phyloP scores from a whole-genome alignment of 2,329 filamentous ascomycete genomes.

The Pseudogymnoascus verrucosus region DNA sequence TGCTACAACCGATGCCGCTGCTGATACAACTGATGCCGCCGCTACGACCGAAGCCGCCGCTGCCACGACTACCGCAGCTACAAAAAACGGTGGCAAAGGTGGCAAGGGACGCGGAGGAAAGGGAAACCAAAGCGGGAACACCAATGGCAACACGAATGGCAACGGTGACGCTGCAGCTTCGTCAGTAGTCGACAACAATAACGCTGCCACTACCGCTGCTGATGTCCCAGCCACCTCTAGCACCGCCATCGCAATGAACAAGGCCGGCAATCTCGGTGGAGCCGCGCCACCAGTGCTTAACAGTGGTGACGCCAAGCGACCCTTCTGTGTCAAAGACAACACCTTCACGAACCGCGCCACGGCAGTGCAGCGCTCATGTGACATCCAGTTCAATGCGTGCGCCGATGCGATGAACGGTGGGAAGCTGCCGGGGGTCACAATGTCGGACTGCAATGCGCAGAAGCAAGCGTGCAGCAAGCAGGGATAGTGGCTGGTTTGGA shows the following conservation, averaged over 20 bases:
- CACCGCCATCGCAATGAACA: background rate
- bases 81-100: background rate
- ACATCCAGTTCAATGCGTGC: conserved; percentile 56
- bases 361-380: conserved; percentile 51
- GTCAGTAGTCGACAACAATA: background rate
- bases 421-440: conserved; percentile 14
- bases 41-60: conserved; percentile 10
- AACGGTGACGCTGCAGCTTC: background rate
- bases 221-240: background rate
- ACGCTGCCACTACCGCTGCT: background rate
- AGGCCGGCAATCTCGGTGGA: conserved; percentile 35
- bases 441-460: conserved; percentile 20
- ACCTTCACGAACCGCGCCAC: conserved; percentile 48
- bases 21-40: background rate
- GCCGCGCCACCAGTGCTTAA: conserved; percentile 42
- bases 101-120: background rate
- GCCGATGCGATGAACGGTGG: conserved; percentile 48
- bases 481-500: background rate
- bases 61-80: background rate
- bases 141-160: background rate
- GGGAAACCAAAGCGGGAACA: background rate
- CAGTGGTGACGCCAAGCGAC: conserved; percentile 41
- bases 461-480: conserved; percentile 15
- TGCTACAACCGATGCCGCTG: background rate
- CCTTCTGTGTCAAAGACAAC: conserved; percentile 48